phyloP scores from a whole-genome alignment of 306 rosid species.

The Prunus salicina region DNA sequence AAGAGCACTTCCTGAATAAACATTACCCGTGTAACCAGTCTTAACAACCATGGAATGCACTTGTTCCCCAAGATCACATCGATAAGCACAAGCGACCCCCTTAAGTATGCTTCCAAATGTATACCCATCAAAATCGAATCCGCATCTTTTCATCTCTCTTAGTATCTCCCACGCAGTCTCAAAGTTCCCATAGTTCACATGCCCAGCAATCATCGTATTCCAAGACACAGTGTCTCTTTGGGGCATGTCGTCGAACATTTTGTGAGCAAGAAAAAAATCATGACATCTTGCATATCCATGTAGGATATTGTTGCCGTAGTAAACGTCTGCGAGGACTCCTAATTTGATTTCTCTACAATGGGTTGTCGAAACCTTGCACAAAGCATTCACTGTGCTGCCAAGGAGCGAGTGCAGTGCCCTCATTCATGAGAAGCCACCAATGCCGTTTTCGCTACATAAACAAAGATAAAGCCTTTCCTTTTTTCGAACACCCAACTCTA shows the following conservation, averaged over 20 bases:
- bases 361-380: slow-evolving; percentile 34
- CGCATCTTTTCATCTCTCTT: slow-evolving; percentile 46
- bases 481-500: not conserved
- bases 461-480: not conserved
- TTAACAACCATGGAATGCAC: slow-evolving; percentile 60
- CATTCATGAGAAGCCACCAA: slow-evolving; percentile 40
- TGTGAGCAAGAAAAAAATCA: slow-evolving; percentile 35
- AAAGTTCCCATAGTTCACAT: slow-evolving; percentile 34
- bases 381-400: slow-evolving; percentile 28
- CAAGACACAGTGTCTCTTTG: slow-evolving; percentile 69
- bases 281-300: slow-evolving; percentile 36
- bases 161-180: slow-evolving; percentile 42
- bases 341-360: slow-evolving; percentile 61
- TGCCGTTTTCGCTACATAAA: not conserved
- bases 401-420: slow-evolving; percentile 39
- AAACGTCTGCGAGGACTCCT: slow-evolving; percentile 46
- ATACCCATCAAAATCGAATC: slow-evolving; percentile 43
- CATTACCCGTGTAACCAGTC: slow-evolving; percentile 43
- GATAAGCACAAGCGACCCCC: slow-evolving; percentile 42
- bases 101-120: slow-evolving; percentile 78
- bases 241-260: slow-evolving; percentile 60
- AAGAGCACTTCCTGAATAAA: slow-evolving; percentile 68
- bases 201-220: slow-evolving; percentile 68
- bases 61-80: slow-evolving; percentile 49
- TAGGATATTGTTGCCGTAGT: slow-evolving; percentile 59